Evolutionary conservation across 495 filamentous ascomycete genomes (phyloP).

Genomic region (Penicillium steckii): DNA sequence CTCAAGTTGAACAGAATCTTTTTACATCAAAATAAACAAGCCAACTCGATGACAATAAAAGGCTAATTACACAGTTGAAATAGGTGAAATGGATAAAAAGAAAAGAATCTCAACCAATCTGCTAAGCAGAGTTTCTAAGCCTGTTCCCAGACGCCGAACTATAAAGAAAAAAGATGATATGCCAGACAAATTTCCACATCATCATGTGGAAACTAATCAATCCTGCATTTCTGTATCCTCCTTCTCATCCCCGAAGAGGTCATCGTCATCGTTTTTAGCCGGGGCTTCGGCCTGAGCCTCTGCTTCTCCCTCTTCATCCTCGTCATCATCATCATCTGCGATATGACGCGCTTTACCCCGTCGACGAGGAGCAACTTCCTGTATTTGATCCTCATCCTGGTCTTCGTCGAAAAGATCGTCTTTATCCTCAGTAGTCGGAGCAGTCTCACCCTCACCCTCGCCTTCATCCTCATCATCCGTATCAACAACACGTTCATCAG

Average conservation of each 20-base stretch:
- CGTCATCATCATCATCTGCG: slow-evolving; percentile 47
- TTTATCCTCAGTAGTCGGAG: slow-evolving; percentile 25
- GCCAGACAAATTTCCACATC: too few relatives aligned
- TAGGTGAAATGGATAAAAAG: neutral
- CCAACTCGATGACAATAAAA: neutral
- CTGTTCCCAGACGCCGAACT: slow-evolving; percentile 1
- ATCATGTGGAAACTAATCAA: too few relatives aligned
- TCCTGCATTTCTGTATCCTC: slow-evolving; percentile 33
- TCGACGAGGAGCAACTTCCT: slow-evolving; percentile 35
- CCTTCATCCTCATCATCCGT: slow-evolving; percentile 60
- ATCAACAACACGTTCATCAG: slow-evolving; percentile 74
- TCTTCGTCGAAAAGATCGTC: slow-evolving; percentile 31
- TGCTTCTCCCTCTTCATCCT: slow-evolving; percentile 30
- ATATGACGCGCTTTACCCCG: slow-evolving; percentile 39
- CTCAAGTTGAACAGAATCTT: neutral
- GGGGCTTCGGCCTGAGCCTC: slow-evolving; percentile 6
- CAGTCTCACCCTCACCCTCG: slow-evolving; percentile 8
- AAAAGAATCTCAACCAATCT: slow-evolving; percentile 3
- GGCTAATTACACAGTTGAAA: neutral
- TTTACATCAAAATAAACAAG: neutral
- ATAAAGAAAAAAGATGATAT: neutral
- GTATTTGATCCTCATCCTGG: slow-evolving; percentile 29
- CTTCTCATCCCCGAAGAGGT: slow-evolving; percentile 24
- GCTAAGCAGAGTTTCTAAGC: neutral
- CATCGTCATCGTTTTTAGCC: slow-evolving; percentile 19